Conservation (phyloP, 257 asterid species). For the Solanum sejunctum region DNA sequence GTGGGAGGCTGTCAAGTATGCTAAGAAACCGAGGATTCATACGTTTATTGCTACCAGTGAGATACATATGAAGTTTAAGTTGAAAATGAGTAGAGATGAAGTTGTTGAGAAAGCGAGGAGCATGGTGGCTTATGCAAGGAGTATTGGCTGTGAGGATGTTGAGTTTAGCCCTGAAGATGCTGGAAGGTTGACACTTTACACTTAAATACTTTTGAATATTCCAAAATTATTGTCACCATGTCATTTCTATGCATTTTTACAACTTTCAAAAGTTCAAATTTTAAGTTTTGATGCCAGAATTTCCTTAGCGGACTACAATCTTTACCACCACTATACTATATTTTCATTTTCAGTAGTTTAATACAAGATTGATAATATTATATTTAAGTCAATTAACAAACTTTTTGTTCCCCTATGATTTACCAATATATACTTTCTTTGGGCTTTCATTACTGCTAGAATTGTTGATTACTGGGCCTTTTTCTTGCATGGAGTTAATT, state of each 20-base stretch:
- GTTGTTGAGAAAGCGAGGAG: constrained; percentile 81
- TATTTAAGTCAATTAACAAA: not conserved
- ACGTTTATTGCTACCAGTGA: constrained; percentile 96
- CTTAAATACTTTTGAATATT: not conserved
- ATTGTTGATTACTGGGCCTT: not conserved
- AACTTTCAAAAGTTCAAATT: not conserved
- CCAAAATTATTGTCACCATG: not conserved
- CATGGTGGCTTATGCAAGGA: constrained; percentile 82
- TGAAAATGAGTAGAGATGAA: constrained; percentile 65
- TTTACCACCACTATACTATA: not conserved
- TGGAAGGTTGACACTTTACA: constrained; percentile 50
- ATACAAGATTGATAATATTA: not conserved
- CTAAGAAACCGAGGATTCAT: constrained; percentile 83
- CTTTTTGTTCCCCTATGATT: not conserved
- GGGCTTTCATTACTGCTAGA: not conserved
- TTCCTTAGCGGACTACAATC: not conserved
- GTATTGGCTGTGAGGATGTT: constrained; percentile 83
- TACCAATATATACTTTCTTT: not conserved
- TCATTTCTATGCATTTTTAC: not conserved
- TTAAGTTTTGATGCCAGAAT: not conserved
- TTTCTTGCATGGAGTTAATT: not conserved
- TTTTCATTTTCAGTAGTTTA: not conserved
- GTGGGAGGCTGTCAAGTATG: constrained; percentile 91
- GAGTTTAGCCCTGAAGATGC: constrained; percentile 99
- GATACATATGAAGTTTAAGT: constrained; percentile 80